Base-by-base conservation (phyloP, 495 filamentous ascomycete species). In the Hypomontagnella monticulosa region DNA sequence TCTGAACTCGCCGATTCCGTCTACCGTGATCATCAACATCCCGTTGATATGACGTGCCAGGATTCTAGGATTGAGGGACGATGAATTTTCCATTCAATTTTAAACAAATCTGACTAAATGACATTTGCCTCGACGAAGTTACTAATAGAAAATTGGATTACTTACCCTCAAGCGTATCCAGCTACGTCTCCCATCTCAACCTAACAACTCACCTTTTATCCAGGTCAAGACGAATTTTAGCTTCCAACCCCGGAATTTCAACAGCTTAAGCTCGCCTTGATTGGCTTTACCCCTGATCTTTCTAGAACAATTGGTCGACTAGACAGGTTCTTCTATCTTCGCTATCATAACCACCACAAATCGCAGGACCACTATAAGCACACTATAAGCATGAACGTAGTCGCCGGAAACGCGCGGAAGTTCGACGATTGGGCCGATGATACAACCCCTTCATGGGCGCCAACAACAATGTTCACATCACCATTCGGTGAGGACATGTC, bases 401-500 rank as follows among this genome's bases (percentile, higher is more conserved):
- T 38, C 15, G 11, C 51, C 33, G 42, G 33, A 3, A 11, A 27
- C 16, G 5, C 43, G 4, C 49, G 30, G 4, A 63, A 34, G 19
- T 44, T 60, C 20, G 66, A 63, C 2, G 42, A 60, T 4, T 69
- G 66, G 59, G 15, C 49, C 14, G 55, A 69, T 0, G 66, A 60
- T 1, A 38, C 51, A 1, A 19, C 47, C 4, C 30, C 33, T 7
- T 14, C 32, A 14, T 63, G 58, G 59, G 27, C 54, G 12, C 48
- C 49, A 19, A 15, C 38, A 33, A 5, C 66, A 16, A 60, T 69
- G 49, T 63, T 63, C 44, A 18, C 54, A n/a, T 51, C 66, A 6
- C 20, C 65, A 8, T 69, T 63, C 4, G 44, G 59, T 32, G 54
- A 62, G 10, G 37, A 32, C 23, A 47, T 63, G 9, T 16, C 43